Percentiles rank a stretch among this genome's conserved stretches.
phyloP scores from a whole-genome alignment of 176 grass and related monocot species.

The Eleusine coracana region DNA sequence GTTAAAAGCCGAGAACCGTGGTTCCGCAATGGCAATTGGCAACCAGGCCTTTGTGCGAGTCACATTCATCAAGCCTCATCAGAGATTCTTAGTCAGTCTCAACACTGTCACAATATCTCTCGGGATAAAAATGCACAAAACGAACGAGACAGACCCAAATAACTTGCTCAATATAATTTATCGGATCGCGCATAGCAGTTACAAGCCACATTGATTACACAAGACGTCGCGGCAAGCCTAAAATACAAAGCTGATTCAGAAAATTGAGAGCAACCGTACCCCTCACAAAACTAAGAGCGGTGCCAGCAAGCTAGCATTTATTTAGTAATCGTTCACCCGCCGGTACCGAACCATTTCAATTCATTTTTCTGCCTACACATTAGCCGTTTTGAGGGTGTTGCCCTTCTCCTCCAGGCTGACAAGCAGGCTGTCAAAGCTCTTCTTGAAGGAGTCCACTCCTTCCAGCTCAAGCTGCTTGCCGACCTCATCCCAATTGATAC shows the following conservation, averaged over 20 bases:
- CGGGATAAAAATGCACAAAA: not conserved
- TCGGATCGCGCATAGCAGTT: slow-evolving; percentile 20
- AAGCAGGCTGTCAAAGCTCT: slow-evolving; percentile 95
- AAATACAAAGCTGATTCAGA: slow-evolving; percentile 53
- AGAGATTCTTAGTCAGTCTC: not conserved
- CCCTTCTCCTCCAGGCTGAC: slow-evolving; percentile 80
- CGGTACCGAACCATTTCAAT: slow-evolving; percentile 17
- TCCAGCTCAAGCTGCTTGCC: slow-evolving; percentile 85
- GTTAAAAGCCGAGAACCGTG: not conserved
- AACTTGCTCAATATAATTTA: slow-evolving; percentile 22
- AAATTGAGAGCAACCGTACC: slow-evolving; percentile 10
- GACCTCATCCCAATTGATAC: slow-evolving; percentile 78
- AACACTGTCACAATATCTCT: not conserved
- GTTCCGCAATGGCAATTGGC: not conserved
- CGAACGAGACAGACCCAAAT: not conserved
- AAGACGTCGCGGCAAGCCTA: slow-evolving; percentile 19
- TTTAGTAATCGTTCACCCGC: slow-evolving; percentile 39
- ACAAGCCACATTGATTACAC: slow-evolving; percentile 47
- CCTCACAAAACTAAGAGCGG: slow-evolving; percentile 28
- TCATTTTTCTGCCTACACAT: slow-evolving; percentile 42
- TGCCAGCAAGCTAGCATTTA: slow-evolving; percentile 50
- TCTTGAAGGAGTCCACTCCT: slow-evolving; percentile 93
- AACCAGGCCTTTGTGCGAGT: not conserved
- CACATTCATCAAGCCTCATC: not conserved
- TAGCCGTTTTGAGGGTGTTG: slow-evolving; percentile 67